Evolutionary conservation across 345 rosid genomes (phyloP), one percentile per base, ranked within the genome.

Genomic region (Eucalyptus polybractea): DNA sequence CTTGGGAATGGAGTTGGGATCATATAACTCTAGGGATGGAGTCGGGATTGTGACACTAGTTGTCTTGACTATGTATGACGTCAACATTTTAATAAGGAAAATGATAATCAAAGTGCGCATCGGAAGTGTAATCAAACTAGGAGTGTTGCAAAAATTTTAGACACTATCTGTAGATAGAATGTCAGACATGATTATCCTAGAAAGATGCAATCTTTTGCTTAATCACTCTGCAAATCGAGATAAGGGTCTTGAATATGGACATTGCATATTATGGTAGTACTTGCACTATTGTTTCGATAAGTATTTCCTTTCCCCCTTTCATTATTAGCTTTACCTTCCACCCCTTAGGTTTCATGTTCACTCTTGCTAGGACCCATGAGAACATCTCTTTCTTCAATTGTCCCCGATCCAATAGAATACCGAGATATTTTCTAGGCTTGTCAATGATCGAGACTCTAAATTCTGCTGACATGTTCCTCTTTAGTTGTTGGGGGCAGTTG

Each of bases 391-490:
- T 25, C 14, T 58, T 58, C 14, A 11, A 58, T 6, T 58, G 4
- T 58, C 65, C 4, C n/a, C 0, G 0, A 58, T 2, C 14, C 0
- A 2, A 58, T 5, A 10, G n/a, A 58, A 58, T 58, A 25, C 14
- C n/a, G 4, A 58, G 7, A 58, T 58, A 58, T 58, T 25, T 58
- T 9, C n/a, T 1, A 1, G 0, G 6, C 65, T 58, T 25, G 3
- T 58, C 4, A 58, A 58, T 58, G n/a, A 58, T 25, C 4, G 7
- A 11, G 65, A 58, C n/a, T 58, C 65, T 58, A 24, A 58, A 58
- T 58, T 58, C 0, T 25, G 4, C 14, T 58, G 1, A n/a, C n/a
- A 58, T 58, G n/a, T 25, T 58, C n/a, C n/a, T 58, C 65, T 25
- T 58, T 25, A 58, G 65, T 58, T 58, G 65, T 25, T 58, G 3